Percentiles rank a stretch among this genome's conserved stretches.
These are phyloP conservation scores for Lachnellula suecica DNA, from an alignment of 2,329 filamentous ascomycete genomes.

Conservation along the genomic window DNA sequence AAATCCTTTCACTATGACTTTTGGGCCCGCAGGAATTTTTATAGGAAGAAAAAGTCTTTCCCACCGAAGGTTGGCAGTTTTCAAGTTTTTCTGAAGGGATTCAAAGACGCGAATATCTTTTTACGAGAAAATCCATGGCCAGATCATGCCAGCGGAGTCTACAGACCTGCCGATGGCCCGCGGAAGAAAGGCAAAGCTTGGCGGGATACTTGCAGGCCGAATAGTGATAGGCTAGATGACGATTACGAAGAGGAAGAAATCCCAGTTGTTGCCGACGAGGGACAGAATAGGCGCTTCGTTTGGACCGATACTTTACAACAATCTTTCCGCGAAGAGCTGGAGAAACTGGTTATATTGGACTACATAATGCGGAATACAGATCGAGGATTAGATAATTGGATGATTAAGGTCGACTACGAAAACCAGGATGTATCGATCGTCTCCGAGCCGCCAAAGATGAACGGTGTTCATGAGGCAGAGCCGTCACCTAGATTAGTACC, in stretches of 20 bases:
- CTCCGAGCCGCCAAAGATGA: constrained; percentile 75
- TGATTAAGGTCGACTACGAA: constrained; percentile 93
- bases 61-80: constrained; percentile 94
- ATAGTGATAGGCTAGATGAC: constrained; percentile 51
- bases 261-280: constrained; percentile 20
- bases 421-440: constrained; percentile 80
- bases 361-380: constrained; percentile 99
- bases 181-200: constrained; percentile 70
- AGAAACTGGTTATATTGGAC: constrained; percentile 95
- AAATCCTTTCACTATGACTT: constrained; percentile 99
- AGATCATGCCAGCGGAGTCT: constrained; percentile 68
- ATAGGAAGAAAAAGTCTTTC: constrained; percentile 81
- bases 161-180: constrained; percentile 66
- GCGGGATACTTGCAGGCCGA: constrained; percentile 79
- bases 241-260: constrained; percentile 57
- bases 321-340: constrained; percentile 89
- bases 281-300: constrained; percentile 51
- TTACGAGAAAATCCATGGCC: constrained; percentile 95
- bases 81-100: constrained; percentile 95
- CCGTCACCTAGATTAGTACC: constrained; percentile 48
- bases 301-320: constrained; percentile 91
- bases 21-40: constrained; percentile 88
- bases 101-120: constrained; percentile 95
- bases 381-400: constrained; percentile 96
- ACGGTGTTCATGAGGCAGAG: constrained; percentile 53